These are phyloP conservation scores for Umbellularia californica DNA, from an alignment of 164 flowering plant genomes.

Conservation along the genomic window DNA sequence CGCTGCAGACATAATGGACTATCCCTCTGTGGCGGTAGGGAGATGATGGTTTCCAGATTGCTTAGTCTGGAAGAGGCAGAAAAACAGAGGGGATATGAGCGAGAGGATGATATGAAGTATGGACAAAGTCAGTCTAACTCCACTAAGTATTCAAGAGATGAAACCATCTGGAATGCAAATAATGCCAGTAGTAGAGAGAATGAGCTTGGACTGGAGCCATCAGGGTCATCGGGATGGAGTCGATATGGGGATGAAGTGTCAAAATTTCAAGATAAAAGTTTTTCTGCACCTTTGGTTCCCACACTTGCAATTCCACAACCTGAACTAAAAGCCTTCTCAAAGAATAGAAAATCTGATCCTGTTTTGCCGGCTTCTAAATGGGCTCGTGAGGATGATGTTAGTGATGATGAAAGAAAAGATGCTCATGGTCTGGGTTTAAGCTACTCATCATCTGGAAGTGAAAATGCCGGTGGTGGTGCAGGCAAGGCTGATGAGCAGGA, in stretches of 20 bases:
- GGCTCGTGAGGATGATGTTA: conserved; percentile 90
- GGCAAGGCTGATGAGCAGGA: conserved; percentile 46
- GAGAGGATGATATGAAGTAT: conserved; percentile 67
- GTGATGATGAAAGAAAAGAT: conserved; percentile 72
- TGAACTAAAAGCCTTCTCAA: conserved; percentile 52
- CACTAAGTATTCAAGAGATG: conserved; percentile 34
- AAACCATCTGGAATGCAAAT: conserved; percentile 19
- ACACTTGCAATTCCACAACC: conserved; percentile 54
- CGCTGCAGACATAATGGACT: conserved; percentile 97
- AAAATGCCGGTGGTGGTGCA: conserved; percentile 58
- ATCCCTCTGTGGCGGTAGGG: conserved; percentile 95
- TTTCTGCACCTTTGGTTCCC: conserved; percentile 27
- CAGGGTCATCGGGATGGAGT: conserved; percentile 49
- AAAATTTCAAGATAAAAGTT: conserved; percentile 28
- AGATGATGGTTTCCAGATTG: conserved; percentile 93
- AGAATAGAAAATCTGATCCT: conserved; percentile 55
- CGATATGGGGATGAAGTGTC: conserved; percentile 42
- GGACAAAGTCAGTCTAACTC: conserved; percentile 48
- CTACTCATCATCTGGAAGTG: conserved; percentile 98
- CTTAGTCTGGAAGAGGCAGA: conserved; percentile 96
- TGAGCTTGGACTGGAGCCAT: conserved; percentile 35
- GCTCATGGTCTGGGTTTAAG: conserved; percentile 59
- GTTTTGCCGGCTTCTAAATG: conserved; percentile 85
- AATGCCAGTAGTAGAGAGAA: conserved; percentile 34
- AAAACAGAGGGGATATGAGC: conserved; percentile 63